phyloP scores from a whole-genome alignment of 176 grass and related monocot species.

The Cenchrus fungigraminus region DNA sequence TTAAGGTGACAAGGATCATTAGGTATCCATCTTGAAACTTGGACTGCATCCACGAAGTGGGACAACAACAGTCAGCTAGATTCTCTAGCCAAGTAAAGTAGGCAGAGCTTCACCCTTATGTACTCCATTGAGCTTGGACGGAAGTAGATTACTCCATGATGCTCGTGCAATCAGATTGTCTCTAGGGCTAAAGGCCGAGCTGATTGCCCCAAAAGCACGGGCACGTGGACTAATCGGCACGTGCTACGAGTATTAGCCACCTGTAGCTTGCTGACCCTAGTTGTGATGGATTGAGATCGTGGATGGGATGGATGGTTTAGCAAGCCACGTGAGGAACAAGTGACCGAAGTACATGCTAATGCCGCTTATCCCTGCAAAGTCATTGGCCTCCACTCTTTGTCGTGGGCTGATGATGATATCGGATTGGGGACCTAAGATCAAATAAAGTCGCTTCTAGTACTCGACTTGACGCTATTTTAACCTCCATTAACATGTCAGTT shows the following conservation, averaged over 20 bases:
- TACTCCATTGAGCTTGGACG: conserved; percentile 3
- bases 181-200: not conserved
- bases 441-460: conserved; percentile 24
- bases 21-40: conserved; percentile 55
- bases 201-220: conserved; percentile 22
- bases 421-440: conserved; percentile 47
- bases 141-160: conserved; percentile 39
- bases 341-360: not conserved
- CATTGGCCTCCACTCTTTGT: conserved; percentile 26
- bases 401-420: conserved; percentile 27
- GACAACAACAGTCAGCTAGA: conserved; percentile 49
- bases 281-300: not conserved
- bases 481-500: not conserved
- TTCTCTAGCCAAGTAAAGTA: conserved; percentile 56
- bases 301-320: not conserved
- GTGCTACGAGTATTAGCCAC: conserved; percentile 24
- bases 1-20: conserved; percentile 56
- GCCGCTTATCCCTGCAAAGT: not conserved
- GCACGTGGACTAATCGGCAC: conserved; percentile 60
- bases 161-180: conserved; percentile 24
- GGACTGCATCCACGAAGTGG: conserved; percentile 40
- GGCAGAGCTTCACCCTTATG: conserved; percentile 22
- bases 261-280: conserved; percentile 42
- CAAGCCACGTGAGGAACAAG: conserved; percentile 28
- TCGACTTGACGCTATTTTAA: conserved; percentile 22